A percentile compares a stretch with the other conserved stretches of the same genome.
phyloP scores from a whole-genome alignment of 306 rosid species.

The Acacia acuminata region DNA sequence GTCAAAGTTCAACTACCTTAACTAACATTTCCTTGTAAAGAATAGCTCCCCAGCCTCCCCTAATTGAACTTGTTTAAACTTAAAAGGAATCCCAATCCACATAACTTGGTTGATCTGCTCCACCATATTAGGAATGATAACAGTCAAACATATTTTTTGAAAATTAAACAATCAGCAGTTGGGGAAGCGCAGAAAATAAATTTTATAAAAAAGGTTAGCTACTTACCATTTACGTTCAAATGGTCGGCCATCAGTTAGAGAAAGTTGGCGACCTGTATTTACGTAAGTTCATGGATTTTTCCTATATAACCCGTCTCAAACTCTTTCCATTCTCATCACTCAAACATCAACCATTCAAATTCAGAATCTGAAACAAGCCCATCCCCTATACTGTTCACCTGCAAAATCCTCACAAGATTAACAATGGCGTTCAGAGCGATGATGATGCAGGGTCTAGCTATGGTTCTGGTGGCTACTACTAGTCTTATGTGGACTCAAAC shows the following conservation, averaged over 20 bases:
- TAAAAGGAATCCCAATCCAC: background rate
- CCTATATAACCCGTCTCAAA: slow-evolving; percentile 15
- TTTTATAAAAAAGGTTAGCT: background rate
- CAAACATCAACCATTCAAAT: background rate
- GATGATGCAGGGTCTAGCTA: slow-evolving; percentile 28
- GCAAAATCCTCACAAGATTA: background rate
- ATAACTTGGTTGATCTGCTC: background rate
- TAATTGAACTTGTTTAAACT: too few species aligned
- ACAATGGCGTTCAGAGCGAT: slow-evolving; percentile 38
- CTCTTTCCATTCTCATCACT: background rate
- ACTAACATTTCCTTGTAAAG: slow-evolving; percentile 8
- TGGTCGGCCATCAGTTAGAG: background rate
- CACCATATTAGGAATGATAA: background rate
- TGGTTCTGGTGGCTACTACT: slow-evolving; percentile 32
- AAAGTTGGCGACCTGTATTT: slow-evolving; percentile 50
- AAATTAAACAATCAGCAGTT: background rate
- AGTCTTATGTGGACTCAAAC: slow-evolving; percentile 32
- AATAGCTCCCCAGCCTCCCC: background rate
- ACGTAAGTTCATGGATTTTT: slow-evolving; percentile 15
- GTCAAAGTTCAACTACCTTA: slow-evolving; percentile 61
- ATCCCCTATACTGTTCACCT: background rate
- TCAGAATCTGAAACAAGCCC: background rate
- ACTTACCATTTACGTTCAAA: background rate
- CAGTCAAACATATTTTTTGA: background rate
- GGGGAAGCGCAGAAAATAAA: background rate